A percentile compares a stretch with the other conserved stretches of the same genome.
phyloP scores from a whole-genome alignment of 805 yeast genomes.

The Deakozyma indianensis region DNA sequence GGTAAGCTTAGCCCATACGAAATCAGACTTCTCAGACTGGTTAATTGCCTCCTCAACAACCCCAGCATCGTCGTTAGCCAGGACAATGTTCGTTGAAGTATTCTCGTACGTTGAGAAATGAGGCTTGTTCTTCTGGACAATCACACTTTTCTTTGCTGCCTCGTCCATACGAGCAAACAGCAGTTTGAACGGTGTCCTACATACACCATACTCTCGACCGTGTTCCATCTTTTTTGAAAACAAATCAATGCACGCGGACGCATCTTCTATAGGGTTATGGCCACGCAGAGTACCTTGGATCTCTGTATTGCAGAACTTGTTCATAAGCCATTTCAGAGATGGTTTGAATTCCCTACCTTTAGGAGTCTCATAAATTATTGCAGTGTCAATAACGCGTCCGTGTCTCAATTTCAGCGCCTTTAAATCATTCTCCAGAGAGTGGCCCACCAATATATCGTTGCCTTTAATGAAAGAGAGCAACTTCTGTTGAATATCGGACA shows the following conservation, averaged over 20 bases:
- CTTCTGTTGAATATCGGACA: constrained; percentile 51
- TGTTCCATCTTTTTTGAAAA: constrained; percentile 53
- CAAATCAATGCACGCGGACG: constrained; percentile 63
- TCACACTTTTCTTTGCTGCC: constrained; percentile 14
- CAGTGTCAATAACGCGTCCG: constrained; percentile 65
- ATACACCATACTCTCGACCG: constrained; percentile 53
- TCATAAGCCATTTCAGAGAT: constrained; percentile 56
- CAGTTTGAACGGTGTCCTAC: constrained; percentile 6
- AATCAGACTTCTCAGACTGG: constrained; percentile 31
- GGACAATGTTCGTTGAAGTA: constrained; percentile 29
- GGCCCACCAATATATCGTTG: constrained; percentile 68
- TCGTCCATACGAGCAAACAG: constrained; percentile 4
- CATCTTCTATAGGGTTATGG: constrained; percentile 82
- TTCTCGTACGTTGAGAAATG: constrained; percentile 19
- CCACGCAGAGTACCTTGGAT: constrained; percentile 64
- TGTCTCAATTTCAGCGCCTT: constrained; percentile 58
- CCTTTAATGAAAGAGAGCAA: constrained; percentile 33
- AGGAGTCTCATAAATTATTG: constrained; percentile 58
- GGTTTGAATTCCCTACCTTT: constrained; percentile 75
- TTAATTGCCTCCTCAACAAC: constrained; percentile 26
- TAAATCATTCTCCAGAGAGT: constrained; percentile 76
- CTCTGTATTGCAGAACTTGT: constrained; percentile 33
- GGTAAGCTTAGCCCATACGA: constrained; percentile 24
- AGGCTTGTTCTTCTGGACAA: constrained; percentile 24
- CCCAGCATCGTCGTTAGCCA: constrained; percentile 47